Evolutionary conservation across 768 basidiomycete species (phyloP), one percentile per base, ranked within the genome.

Genomic region (Neoboletus brunneissimus): DNA sequence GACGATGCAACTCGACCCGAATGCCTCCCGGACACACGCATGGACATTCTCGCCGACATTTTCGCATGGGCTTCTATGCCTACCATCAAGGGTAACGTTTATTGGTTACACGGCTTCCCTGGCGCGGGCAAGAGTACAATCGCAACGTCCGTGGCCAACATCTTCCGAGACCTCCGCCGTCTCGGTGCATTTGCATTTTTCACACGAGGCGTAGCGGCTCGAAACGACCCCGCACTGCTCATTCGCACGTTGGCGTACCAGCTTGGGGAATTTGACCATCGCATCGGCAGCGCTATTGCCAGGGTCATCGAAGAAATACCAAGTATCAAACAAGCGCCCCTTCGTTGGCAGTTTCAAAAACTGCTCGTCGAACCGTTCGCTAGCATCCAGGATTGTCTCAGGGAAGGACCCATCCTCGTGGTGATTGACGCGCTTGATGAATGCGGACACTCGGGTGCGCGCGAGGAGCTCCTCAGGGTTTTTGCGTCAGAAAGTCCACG

Each of bases 361-460:
- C 61, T 75, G 2, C 57, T 76, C 22, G 56, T 71, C n/a, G 66
- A 73, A 15, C 72, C 74, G 0, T 58, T 75, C 16, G 43, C 59
- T n/a, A 50, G 50, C 23, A 20, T 62, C 35, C 18, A 40, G 6
- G 58, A 63, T 53, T 55, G 43, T 61, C 51, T 49, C 59, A 57
- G 53, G 55, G 66, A 55, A 37, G 71, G 71, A 0, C 70, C 71
- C 7, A 61, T 70, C 27, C 49, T 75, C 18, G 35, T 75, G 11
- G 50, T 75, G n/a, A 72, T 75, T 50, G 73, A 75, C 31, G 72
- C 71, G 4, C 60, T 75, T 1, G 74, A 74, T 41, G 74, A 75
- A 55, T 75, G 73, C 23, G 61, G 58, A 15, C 60, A 61, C 18
- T 60, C 65, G 4, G 22, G 41, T 5, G 53, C 60, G 9, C 64